Evolutionary conservation across 2,329 filamentous ascomycete genomes (phyloP).

Genomic region (Diaporthe vaccinii): DNA sequence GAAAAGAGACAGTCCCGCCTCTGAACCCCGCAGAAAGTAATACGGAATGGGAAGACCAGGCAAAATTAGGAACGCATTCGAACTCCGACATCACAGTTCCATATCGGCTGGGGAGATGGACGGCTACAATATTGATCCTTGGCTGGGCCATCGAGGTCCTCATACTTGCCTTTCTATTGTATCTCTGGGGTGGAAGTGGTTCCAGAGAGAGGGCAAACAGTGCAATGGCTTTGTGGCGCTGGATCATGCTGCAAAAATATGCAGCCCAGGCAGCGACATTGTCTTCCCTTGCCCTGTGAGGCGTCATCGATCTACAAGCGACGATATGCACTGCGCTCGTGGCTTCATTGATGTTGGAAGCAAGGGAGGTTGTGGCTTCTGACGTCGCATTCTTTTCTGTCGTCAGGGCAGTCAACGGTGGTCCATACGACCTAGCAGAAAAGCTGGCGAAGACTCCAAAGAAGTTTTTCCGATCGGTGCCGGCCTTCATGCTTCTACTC

Average conservation of each 20-base stretch:
- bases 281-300: background rate
- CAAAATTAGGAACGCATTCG: background rate
- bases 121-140: background rate
- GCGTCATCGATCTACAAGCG: background rate
- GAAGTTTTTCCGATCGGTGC: background rate
- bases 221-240: background rate
- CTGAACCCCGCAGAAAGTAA: background rate
- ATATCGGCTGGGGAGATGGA: background rate
- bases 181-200: background rate
- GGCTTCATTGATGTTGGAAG: background rate
- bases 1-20: background rate
- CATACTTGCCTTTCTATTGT: background rate
- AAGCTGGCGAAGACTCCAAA: background rate
- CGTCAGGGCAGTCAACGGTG: background rate
- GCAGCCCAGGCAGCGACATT: background rate
- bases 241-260: background rate
- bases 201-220: background rate
- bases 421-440: background rate
- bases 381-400: background rate
- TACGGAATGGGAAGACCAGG: background rate
- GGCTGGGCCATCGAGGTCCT: background rate
- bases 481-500: background rate
- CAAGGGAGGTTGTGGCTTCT: background rate
- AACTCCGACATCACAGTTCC: background rate
- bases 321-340: background rate